A percentile compares a stretch with the other conserved stretches of the same genome.
phyloP scores from a whole-genome alignment of 106 monocot species.

The Acorus gramineus region DNA sequence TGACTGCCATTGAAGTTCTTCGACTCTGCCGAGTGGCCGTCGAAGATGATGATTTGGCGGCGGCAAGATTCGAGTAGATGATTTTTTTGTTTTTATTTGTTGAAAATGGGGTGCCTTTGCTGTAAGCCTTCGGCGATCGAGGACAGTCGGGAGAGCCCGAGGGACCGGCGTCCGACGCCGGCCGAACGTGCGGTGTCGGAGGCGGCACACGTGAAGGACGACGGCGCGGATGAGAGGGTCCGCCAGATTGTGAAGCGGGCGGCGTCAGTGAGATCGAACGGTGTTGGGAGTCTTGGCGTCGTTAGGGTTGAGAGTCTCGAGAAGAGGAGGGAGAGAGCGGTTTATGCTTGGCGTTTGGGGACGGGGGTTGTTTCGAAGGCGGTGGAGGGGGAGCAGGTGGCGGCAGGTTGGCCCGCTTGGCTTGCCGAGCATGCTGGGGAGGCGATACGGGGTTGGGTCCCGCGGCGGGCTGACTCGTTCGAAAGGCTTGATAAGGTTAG shows the following conservation, averaged over 20 bases:
- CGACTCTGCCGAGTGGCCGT: no score
- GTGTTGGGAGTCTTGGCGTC: slow-evolving; percentile 3
- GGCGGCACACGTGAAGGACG: slow-evolving; percentile 12
- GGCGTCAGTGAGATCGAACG: no score
- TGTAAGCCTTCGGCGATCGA: slow-evolving; percentile 55
- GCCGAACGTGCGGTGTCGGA: background rate
- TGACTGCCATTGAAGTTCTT: no score
- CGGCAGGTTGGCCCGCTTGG: slow-evolving; percentile 76
- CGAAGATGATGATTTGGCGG: no score
- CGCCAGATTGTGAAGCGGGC: no score
- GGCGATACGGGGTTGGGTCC: slow-evolving; percentile 86
- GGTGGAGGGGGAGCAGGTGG: slow-evolving; percentile 66
- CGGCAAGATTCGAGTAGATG: no score
- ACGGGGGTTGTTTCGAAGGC: slow-evolving; percentile 35
- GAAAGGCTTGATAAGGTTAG: slow-evolving; percentile 87
- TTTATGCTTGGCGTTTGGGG: slow-evolving; percentile 9
- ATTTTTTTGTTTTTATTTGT: no score
- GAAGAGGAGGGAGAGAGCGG: slow-evolving; percentile 45
- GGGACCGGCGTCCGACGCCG: slow-evolving; percentile 3
- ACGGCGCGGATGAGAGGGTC: slow-evolving; percentile 13
- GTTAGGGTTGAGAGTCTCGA: slow-evolving; percentile 21
- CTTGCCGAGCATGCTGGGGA: slow-evolving; percentile 57
- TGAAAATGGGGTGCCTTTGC: slow-evolving; percentile 87
- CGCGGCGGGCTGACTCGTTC: slow-evolving; percentile 79
- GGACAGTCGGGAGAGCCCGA: slow-evolving; percentile 31